phyloP scores from a whole-genome alignment of 1,139 yeast species.

The Geotrichum bryndzae region DNA sequence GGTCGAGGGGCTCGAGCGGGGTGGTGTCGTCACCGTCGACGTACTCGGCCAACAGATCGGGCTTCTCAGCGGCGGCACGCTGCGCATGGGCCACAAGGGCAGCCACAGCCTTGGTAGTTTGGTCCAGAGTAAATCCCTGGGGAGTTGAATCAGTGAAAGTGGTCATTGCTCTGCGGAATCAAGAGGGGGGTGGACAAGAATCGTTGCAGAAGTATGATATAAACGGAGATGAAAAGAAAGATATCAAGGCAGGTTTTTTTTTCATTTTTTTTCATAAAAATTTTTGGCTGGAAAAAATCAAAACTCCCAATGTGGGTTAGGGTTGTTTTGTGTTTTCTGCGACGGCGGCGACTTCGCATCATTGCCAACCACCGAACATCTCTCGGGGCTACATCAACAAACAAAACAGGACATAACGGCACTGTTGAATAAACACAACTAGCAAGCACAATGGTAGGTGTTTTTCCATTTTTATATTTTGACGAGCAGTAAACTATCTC shows the following conservation, averaged over 20 bases:
- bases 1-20: slow-evolving; percentile 38
- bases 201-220: background rate
- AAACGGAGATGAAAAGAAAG: background rate
- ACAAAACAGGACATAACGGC: background rate
- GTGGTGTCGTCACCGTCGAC: slow-evolving; percentile 34
- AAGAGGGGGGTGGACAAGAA: background rate
- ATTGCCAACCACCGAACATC: background rate
- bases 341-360: background rate
- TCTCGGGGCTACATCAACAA: background rate
- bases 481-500: background rate
- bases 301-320: slow-evolving; percentile 7
- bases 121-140: slow-evolving; percentile 17
- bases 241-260: slow-evolving; percentile 1
- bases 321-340: background rate
- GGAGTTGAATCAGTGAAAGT: slow-evolving; percentile 1
- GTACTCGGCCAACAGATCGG: slow-evolving; percentile 50
- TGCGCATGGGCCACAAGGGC: slow-evolving; percentile 35
- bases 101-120: slow-evolving; percentile 32
- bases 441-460: slow-evolving; percentile 1
- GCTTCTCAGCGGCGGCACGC: slow-evolving; percentile 21
- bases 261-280: slow-evolving; percentile 14
- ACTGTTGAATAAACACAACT: background rate
- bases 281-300: background rate
- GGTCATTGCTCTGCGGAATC: background rate
- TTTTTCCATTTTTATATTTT: background rate